Evolutionary conservation across 768 basidiomycete species (phyloP).

Genomic region (Dentipellis fragilis): DNA sequence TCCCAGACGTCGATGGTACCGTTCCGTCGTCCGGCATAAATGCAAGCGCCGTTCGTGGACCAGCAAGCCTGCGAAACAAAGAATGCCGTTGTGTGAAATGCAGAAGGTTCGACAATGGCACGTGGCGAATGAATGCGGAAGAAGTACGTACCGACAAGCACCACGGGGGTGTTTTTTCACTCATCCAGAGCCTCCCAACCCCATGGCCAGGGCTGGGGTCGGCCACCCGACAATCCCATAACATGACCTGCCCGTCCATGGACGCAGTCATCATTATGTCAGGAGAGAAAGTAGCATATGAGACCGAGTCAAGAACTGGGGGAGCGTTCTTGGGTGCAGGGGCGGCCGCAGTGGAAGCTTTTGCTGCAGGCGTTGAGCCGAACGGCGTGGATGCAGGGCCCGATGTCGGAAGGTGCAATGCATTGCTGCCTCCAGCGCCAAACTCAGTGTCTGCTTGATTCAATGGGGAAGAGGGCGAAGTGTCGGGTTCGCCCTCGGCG

Average conservation of each 20-base stretch:
- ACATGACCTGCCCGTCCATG: conserved; percentile 84
- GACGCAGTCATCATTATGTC: conserved; percentile 83
- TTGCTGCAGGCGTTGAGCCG: conserved; percentile 28
- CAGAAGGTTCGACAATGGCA: not conserved
- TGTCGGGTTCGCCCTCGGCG: conserved; percentile 36
- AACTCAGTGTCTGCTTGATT: not conserved
- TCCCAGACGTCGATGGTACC: conserved; percentile 93
- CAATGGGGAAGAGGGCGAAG: conserved; percentile 1
- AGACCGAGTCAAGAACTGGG: conserved; percentile 53
- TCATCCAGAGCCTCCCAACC: conserved; percentile 80
- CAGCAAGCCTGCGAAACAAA: conserved; percentile 69
- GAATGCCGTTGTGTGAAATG: not conserved
- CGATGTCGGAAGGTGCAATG: conserved; percentile 1
- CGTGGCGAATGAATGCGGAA: not conserved
- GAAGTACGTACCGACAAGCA: conserved; percentile 72
- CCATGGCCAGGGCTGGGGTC: conserved; percentile 41
- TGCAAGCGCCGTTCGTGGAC: conserved; percentile 80
- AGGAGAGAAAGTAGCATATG: conserved; percentile 58
- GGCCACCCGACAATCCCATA: conserved; percentile 81
- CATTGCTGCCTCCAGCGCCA: not conserved
- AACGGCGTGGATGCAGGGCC: conserved; percentile 10
- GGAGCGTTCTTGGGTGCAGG: conserved; percentile 60
- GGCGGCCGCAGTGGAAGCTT: conserved; percentile 51
- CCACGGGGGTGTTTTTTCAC: conserved; percentile 92
- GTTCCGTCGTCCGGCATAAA: conserved; percentile 86